Conservation (phyloP, 164 flowering plant species). For the Cinnamomum micranthum region DNA sequence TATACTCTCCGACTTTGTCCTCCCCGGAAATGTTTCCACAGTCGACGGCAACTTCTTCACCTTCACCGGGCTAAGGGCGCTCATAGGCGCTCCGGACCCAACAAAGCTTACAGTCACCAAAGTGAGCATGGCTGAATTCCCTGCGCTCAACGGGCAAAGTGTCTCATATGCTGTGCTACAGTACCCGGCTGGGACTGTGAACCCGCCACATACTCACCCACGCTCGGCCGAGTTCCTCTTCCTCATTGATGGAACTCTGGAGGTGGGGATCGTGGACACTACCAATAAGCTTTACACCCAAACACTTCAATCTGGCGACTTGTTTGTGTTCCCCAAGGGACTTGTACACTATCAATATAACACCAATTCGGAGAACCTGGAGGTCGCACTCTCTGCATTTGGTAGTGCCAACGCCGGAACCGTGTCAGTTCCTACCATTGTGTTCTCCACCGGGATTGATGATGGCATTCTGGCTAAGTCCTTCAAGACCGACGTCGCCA, state of each 20-base stretch:
- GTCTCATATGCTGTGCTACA: conserved; percentile 25
- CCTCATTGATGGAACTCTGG: conserved; percentile 17
- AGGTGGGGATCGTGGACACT: conserved; percentile 27
- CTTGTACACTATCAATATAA: conserved; percentile 18
- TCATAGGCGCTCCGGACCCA: conserved; percentile 2
- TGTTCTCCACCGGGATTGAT: conserved; percentile 20
- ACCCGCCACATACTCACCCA: conserved; percentile 36
- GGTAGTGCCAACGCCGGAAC: conserved; percentile 20
- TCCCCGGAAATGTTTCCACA: conserved; percentile 7
- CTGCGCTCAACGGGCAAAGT: conserved; percentile 30
- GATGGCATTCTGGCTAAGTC: conserved; percentile 17
- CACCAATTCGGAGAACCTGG: not conserved
- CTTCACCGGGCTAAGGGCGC: conserved; percentile 14
- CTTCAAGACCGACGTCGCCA: conserved; percentile 22
- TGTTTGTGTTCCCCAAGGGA: conserved; percentile 28
- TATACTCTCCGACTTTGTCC: conserved; percentile 17
- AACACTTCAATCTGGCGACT: conserved; percentile 19
- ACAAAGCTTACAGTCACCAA: conserved; percentile 21
- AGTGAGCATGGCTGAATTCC: conserved; percentile 28
- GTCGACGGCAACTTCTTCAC: conserved; percentile 26
- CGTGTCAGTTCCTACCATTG: conserved; percentile 12
- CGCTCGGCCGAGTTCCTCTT: conserved; percentile 32
- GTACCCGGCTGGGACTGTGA: conserved; percentile 18
- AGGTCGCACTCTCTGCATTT: conserved; percentile 25
- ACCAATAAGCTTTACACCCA: conserved; percentile 26